Evolutionary conservation across 495 filamentous ascomycete species (phyloP), one percentile per base, ranked within the genome.

Genomic region (Penicillium argentinense): DNA sequence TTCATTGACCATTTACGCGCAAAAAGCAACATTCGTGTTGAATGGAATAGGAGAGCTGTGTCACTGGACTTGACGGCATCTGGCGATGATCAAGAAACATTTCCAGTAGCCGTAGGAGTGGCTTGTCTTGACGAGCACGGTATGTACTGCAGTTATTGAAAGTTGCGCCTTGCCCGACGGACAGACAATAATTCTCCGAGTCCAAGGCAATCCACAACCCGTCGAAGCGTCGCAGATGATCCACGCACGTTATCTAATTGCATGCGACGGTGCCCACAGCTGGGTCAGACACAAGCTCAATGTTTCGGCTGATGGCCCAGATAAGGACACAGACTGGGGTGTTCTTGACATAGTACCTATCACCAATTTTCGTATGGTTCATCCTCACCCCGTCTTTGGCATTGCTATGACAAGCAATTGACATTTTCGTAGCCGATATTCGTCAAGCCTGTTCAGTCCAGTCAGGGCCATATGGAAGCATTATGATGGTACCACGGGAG

Each of bases 261-360:
- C 45, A 19, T 59, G 57, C 18, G 62, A 64, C 27, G 62, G 62
- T 1, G 57, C 62, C 0, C 55, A 46, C 28, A 55, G 54, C 45
- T 57, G 56, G 55, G 30, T 39, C 4, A 37, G 61, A 17, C 29
- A 61, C 6, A 47, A 64, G 29, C 49, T 64, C 0, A 37, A 40
- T 2, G 22, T 61, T 18, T 23, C 12, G 4, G 6, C 50, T 9
- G 55, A 58, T 17, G 38, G 21, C 19, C 44, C 39, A 25, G 39
- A 12, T 24, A 16, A n/a, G 18, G 49, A 37, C 9, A 36, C 45
- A 21, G 39, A 30, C 14, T 63, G 60, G 60, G 60, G 48, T 17
- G 56, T 57, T 1, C 36, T 60, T n/a, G 53, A 63, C 17, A 54
- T 66, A 37, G 34, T 56, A 3, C 62, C 62, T 8, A 53, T 59